Conservation (phyloP, 805 yeast genomes). For the Wickerhamia fluorescens region DNA sequence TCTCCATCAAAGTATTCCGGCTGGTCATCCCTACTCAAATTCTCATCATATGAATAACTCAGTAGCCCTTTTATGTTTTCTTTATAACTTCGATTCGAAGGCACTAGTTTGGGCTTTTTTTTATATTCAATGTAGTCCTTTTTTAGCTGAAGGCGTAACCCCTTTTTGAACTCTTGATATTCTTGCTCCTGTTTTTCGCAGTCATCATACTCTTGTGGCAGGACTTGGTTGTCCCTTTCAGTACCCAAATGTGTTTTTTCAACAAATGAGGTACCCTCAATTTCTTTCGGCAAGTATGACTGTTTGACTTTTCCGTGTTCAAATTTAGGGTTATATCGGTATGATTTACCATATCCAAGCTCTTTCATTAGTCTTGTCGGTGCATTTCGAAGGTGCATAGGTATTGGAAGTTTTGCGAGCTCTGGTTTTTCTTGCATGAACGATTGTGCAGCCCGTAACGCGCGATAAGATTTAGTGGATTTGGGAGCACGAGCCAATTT, state of each 20-base stretch:
- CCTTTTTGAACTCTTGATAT: constrained; percentile 10
- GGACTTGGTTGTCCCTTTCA: constrained; percentile 13
- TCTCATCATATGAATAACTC: constrained; percentile 6
- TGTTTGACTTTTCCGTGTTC: constrained; percentile 68
- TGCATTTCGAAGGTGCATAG: constrained; percentile 85
- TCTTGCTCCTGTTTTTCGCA: constrained; percentile 6
- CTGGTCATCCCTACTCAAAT: constrained; percentile 27
- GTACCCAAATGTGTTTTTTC: constrained; percentile 52
- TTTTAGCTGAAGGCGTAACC: too few relatives aligned
- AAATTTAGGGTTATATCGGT: constrained; percentile 84
- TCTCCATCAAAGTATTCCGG: constrained; percentile 26
- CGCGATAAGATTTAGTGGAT: constrained; percentile 80
- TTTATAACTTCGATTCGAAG: too few relatives aligned
- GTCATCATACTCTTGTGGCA: constrained; percentile 6
- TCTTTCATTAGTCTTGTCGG: constrained; percentile 90
- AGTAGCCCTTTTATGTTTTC: neutral
- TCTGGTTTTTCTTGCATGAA: constrained; percentile 52
- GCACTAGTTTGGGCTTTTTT: too few relatives aligned
- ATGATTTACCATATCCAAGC: constrained; percentile 74
- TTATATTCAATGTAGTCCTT: too few relatives aligned
- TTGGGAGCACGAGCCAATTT: constrained; percentile 80
- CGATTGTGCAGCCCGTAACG: constrained; percentile 61
- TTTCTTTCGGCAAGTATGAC: constrained; percentile 62
- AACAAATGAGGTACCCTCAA: constrained; percentile 41
- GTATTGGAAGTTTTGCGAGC: constrained; percentile 57